These are phyloP conservation scores for Xerocomus minutiporus DNA, from an alignment of 1,284 basidiomycete species.

Conservation along the genomic window DNA sequence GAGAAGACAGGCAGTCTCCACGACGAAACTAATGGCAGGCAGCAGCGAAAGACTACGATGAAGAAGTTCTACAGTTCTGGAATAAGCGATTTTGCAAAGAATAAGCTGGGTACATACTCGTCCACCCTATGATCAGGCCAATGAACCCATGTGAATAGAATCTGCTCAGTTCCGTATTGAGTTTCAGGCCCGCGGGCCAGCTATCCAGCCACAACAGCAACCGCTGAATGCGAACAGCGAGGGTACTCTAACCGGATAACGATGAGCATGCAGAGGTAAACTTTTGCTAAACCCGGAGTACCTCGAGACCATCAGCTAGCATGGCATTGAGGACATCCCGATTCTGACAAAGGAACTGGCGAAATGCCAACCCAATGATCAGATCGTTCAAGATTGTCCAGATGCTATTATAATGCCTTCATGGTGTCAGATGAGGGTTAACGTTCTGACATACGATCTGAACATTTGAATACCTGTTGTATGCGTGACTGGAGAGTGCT, in stretches of 20 bases:
- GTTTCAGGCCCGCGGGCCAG: constrained; percentile 95
- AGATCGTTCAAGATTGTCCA: constrained; percentile 92
- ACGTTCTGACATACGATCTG: constrained; percentile 3
- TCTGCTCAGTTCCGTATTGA: constrained; percentile 87
- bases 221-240: constrained; percentile 49
- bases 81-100: constrained; percentile 8
- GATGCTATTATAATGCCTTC: constrained; percentile 84
- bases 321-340: constrained; percentile 38
- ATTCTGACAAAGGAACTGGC: constrained; percentile 67
- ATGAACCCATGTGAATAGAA: constrained; percentile 76
- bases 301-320: constrained; percentile 41
- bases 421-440: constrained; percentile 3
- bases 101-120: constrained; percentile 43
- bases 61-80: constrained; percentile 19
- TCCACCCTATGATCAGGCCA: constrained; percentile 62
- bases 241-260: constrained; percentile 33
- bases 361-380: constrained; percentile 72
- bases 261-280: neutral
- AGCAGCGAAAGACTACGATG: constrained; percentile 20
- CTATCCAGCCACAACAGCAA: constrained; percentile 82
- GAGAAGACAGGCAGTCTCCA: constrained; percentile 54
- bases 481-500: constrained; percentile 37
- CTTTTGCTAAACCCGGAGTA: constrained; percentile 18
- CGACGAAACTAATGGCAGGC: constrained; percentile 30
- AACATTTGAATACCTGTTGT: constrained; percentile 56